Percentiles rank a stretch among this genome's conserved stretches.
Conservation (phyloP, 495 filamentous ascomycete species). For the Penicillium nucicola region DNA sequence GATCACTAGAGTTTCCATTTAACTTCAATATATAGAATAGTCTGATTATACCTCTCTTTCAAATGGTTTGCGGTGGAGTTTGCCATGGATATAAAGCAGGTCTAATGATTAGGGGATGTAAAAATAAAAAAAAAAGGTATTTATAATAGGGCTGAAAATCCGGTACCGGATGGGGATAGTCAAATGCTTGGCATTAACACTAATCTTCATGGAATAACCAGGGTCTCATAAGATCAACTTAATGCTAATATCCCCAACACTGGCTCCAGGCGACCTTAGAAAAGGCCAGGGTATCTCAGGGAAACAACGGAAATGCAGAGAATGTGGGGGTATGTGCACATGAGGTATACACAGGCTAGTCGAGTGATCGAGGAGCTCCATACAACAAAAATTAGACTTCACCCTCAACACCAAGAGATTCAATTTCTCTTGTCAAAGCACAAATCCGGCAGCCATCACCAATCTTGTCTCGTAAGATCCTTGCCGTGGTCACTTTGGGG, state of each 20-base stretch:
- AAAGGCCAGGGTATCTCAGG: conserved; percentile 8
- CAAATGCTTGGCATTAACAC: not conserved
- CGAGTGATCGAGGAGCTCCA: not conserved
- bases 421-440: conserved; percentile 39
- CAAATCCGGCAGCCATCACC: conserved; percentile 70
- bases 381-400: conserved; percentile 7
- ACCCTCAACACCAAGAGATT: conserved; percentile 28
- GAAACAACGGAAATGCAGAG: conserved; percentile 6
- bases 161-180: not conserved
- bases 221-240: not conserved
- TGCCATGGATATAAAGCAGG: too few species aligned
- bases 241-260: not conserved
- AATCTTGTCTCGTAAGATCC: conserved; percentile 69
- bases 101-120: too few species aligned
- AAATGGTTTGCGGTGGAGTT: too few species aligned
- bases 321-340: conserved; percentile 7
- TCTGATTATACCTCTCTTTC: too few species aligned
- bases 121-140: too few species aligned
- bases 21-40: too few species aligned
- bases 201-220: not conserved
- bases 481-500: conserved; percentile 85
- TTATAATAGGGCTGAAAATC: too few species aligned
- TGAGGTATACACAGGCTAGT: conserved; percentile 5
- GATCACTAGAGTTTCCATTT: too few species aligned
- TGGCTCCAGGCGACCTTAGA: not conserved